Base-by-base conservation (phyloP, 2,329 filamentous ascomycete species). In the Microcyclospora tardicrescens region DNA sequence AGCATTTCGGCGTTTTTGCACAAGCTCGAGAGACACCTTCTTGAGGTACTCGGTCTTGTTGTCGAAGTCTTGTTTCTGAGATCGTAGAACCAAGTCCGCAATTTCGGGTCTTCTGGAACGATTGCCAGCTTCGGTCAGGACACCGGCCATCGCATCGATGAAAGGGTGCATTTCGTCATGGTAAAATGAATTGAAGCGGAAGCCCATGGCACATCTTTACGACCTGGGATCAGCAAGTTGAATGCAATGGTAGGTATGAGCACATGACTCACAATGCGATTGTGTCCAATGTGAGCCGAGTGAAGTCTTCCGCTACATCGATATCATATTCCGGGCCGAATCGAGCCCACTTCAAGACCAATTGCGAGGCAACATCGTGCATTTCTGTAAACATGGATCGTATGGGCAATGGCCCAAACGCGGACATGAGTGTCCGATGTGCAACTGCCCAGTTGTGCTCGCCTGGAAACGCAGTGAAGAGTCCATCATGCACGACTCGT, bases 141-240 rank as follows among this genome's bases (percentile, higher is more conserved):
- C 72, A n/a, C 67, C 67, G 1, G 67, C 66, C 80, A 85, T 84
- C 28, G 77, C 72, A 33, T 67, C 57, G 30, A 84, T 67, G 48
- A 86, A 85, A 0, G 80, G 79, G 47, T 86, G 81, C 55, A 80
- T 62, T 8, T 75, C 66, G 11, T 81, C 72, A 19, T 68, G 67
- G 53, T 85, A 86, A 58, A 79, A 84, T 3, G 37, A 48, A 59
- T 85, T 84, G 66, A 85, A 84, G 14, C 81, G 75, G 42, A 69
- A 79, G 28, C 72, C 72, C 41, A 46, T 43, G 11, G 39, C 37
- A 31, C 43, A 43, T 8, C 19, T 24, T 24, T 8, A 24, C 19
- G 19, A 24, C 8, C 19, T 24, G 19, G 8, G 8, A 24, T 24
- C 19, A 24, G 19, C 19, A 24, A 5, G 19, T 4, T 8, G 19